These are phyloP conservation scores for Kickxella alabastrina DNA, from an alignment of 192 early-diverging fungal species.

Conservation along the genomic window DNA sequence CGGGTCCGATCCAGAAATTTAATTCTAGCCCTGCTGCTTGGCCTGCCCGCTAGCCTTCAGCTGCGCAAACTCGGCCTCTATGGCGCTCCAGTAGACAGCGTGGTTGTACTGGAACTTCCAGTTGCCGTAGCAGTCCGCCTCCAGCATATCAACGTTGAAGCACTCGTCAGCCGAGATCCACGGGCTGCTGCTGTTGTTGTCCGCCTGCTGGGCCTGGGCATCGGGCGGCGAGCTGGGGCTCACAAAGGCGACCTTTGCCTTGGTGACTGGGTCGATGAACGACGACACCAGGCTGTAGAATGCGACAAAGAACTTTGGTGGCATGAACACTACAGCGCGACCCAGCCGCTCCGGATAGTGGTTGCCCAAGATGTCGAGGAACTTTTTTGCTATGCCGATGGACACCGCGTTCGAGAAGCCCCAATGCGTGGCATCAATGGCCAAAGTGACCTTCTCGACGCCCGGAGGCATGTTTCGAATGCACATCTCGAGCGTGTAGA, in stretches of 20 bases:
- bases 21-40: no score
- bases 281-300: conserved; percentile 81
- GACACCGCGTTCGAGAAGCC: conserved; percentile 64
- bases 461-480: conserved; percentile 66
- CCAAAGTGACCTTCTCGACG: conserved; percentile 71
- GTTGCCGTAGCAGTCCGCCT: conserved; percentile 70
- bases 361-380: conserved; percentile 72
- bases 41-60: conserved; percentile 17
- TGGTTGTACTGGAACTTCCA: conserved; percentile 66
- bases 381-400: conserved; percentile 70
- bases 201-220: conserved; percentile 4
- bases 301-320: conserved; percentile 81
- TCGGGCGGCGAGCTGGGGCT: conserved; percentile 54
- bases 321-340: conserved; percentile 66
- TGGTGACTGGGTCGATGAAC: conserved; percentile 90
- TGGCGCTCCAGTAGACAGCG: conserved; percentile 62
- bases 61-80: conserved; percentile 45
- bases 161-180: conserved; percentile 43
- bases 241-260: conserved; percentile 81
- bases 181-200: conserved; percentile 18
- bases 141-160: conserved; percentile 49
- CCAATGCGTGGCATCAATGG: conserved; percentile 78
- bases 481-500: conserved; percentile 76
- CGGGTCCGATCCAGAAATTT: no score
- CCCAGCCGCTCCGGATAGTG: conserved; percentile 90